Conservation (phyloP, 306 rosid genomes). For the Prunus salicina region DNA sequence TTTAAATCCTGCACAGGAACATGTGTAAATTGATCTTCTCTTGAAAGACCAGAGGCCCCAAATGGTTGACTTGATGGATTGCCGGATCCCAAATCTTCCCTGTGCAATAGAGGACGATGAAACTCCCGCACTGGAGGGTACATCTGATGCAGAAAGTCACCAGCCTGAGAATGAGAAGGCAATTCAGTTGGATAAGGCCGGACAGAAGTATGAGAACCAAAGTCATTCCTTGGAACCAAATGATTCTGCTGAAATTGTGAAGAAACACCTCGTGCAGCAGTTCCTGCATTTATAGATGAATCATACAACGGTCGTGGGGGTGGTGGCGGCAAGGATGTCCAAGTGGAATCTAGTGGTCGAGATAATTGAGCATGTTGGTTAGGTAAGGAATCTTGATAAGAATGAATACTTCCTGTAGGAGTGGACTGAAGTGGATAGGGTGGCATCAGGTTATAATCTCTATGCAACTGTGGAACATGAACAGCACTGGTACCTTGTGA, state of each 20-base stretch:
- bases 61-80: constrained; percentile 40
- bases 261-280: constrained; percentile 38
- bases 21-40: constrained; percentile 44
- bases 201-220: constrained; percentile 46
- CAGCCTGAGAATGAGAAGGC: constrained; percentile 41
- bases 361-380: constrained; percentile 48
- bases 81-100: constrained; percentile 46
- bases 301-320: constrained; percentile 45
- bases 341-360: constrained; percentile 40
- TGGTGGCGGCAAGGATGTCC: constrained; percentile 50
- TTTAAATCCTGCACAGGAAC: constrained; percentile 38
- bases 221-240: constrained; percentile 44
- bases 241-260: constrained; percentile 53
- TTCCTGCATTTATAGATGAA: constrained; percentile 39
- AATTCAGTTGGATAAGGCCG: constrained; percentile 33
- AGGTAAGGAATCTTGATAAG: constrained; percentile 41
- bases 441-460: constrained; percentile 37
- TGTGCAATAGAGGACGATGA: constrained; percentile 34
- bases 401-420: constrained; percentile 38
- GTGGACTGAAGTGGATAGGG: constrained; percentile 58
- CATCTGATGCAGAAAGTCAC: constrained; percentile 44
- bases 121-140: constrained; percentile 48
- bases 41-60: constrained; percentile 30
- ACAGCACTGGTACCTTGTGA: constrained; percentile 45
- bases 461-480: constrained; percentile 44